Conservation (phyloP, 2,329 filamentous ascomycete species). For the Penicillium sp. region DNA sequence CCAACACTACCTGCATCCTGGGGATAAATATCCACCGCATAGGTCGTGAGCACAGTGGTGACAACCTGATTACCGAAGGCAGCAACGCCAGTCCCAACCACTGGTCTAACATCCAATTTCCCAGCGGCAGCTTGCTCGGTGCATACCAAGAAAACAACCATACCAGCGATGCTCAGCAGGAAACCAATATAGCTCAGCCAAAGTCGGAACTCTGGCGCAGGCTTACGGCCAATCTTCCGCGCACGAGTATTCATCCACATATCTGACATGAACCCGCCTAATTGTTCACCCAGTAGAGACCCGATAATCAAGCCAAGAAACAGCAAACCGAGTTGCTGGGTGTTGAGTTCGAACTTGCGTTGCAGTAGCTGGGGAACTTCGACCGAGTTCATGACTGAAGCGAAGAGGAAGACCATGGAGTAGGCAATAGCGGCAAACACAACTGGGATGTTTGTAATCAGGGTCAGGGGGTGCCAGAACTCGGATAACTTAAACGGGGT, state of each 20-base stretch:
- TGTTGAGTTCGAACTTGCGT: conserved; percentile 55
- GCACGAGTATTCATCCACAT: conserved; percentile 53
- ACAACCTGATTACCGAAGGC: conserved; percentile 61
- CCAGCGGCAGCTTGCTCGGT: conserved; percentile 44
- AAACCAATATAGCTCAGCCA: conserved; percentile 59
- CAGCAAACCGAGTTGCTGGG: conserved; percentile 59
- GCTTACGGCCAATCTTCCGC: conserved; percentile 35
- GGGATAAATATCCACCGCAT: conserved; percentile 56
- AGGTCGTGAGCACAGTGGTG: conserved; percentile 61
- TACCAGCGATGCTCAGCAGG: conserved; percentile 51
- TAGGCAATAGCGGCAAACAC: conserved; percentile 54
- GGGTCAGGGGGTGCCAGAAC: conserved; percentile 34
- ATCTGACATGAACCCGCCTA: conserved; percentile 56
- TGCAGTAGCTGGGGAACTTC: conserved; percentile 60
- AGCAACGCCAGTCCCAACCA: conserved; percentile 54
- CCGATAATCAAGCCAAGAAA: conserved; percentile 59
- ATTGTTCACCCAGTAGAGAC: conserved; percentile 57
- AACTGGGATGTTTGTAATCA: conserved; percentile 49
- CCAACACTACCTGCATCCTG: conserved; percentile 56
- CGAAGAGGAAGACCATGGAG: conserved; percentile 58
- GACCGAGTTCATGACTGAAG: conserved; percentile 53
- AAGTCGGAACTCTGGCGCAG: conserved; percentile 53
- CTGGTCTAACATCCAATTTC: conserved; percentile 56
- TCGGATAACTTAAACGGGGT: not conserved
- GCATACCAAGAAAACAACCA: conserved; percentile 57